Percentiles rank a stretch among this genome's conserved stretches.
Evolutionary conservation across 495 filamentous ascomycete genomes (phyloP).

Genomic region (Penicillium nucicola): DNA sequence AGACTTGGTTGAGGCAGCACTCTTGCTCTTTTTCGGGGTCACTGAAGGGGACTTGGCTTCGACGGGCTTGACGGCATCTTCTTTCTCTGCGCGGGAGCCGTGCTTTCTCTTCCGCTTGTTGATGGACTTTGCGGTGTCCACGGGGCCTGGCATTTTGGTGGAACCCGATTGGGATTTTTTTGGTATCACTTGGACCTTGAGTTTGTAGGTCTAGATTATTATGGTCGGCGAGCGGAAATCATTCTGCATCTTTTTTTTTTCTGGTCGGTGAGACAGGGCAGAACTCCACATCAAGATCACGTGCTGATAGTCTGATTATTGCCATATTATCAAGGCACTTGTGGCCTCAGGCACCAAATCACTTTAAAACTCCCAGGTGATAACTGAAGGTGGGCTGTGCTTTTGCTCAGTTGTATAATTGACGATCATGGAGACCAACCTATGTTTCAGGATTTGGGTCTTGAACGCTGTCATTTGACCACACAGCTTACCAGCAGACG

Average conservation of each 20-base stretch:
- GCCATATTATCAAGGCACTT: background rate
- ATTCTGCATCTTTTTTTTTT: constrained; percentile 30
- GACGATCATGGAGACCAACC: too few relatives aligned
- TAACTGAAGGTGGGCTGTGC: too few relatives aligned
- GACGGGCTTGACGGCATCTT: constrained; percentile 26
- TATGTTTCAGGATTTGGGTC: too few relatives aligned
- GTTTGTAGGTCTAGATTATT: constrained; percentile 22
- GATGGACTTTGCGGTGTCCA: constrained; percentile 54
- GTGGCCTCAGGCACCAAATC: background rate
- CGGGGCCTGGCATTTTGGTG: constrained; percentile 32
- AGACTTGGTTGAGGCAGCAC: constrained; percentile 14
- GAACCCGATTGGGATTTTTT: background rate
- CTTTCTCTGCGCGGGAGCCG: constrained; percentile 23
- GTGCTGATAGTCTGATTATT: constrained; percentile 20
- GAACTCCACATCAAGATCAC: constrained; percentile 26
- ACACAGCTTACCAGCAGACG: too few relatives aligned
- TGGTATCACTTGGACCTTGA: constrained; percentile 5
- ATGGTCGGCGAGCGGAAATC: constrained; percentile 23
- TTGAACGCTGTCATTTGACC: too few relatives aligned
- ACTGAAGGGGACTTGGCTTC: constrained; percentile 20
- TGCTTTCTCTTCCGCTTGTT: constrained; percentile 71
- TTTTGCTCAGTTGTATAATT: too few relatives aligned
- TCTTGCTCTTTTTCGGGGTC: constrained; percentile 25
- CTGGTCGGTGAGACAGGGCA: constrained; percentile 23
- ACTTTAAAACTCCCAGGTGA: too few relatives aligned